Conservation (phyloP, 2,329 filamentous ascomycete genomes). For the Penicillium occitanis region DNA sequence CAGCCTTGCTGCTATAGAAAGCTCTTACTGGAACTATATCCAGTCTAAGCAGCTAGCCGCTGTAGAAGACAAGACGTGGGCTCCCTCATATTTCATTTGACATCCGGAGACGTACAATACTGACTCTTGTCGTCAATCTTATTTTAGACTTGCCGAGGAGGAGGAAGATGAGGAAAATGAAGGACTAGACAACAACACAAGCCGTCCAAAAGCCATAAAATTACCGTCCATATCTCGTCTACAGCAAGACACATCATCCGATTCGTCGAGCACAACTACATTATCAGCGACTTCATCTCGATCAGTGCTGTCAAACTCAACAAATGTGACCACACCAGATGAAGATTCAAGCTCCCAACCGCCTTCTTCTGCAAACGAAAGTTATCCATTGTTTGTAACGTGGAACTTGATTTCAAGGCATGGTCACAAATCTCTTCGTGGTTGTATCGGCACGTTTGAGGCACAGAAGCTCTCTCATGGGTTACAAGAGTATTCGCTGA, state of each 20-base stretch:
- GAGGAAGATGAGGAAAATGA: constrained; percentile 15
- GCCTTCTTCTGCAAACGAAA: constrained; percentile 34
- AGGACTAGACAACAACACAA: constrained; percentile 23
- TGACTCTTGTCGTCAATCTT: neutral
- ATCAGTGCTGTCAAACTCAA: constrained; percentile 44
- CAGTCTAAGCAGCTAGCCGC: constrained; percentile 40
- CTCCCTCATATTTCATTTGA: constrained; percentile 17
- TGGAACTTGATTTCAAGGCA: constrained; percentile 75
- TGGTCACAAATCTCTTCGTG: constrained; percentile 70
- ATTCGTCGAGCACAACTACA: constrained; percentile 42
- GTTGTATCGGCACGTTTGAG: constrained; percentile 96
- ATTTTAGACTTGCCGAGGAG: neutral
- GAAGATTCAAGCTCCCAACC: constrained; percentile 28
- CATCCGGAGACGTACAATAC: neutral
- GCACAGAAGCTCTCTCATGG: constrained; percentile 70
- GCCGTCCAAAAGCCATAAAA: constrained; percentile 29
- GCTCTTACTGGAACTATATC: constrained; percentile 62
- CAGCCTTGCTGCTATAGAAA: constrained; percentile 66
- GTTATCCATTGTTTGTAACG: constrained; percentile 84
- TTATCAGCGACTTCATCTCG: constrained; percentile 51
- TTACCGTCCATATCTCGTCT: constrained; percentile 37
- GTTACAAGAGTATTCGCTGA: constrained; percentile 76
- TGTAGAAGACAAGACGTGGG: constrained; percentile 29
- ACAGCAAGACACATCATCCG: constrained; percentile 36
- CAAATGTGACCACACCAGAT: constrained; percentile 47